A percentile compares a stretch with the other conserved stretches of the same genome.
Conservation (phyloP, 1,284 basidiomycete genomes). For the Ustilago loliicola region DNA sequence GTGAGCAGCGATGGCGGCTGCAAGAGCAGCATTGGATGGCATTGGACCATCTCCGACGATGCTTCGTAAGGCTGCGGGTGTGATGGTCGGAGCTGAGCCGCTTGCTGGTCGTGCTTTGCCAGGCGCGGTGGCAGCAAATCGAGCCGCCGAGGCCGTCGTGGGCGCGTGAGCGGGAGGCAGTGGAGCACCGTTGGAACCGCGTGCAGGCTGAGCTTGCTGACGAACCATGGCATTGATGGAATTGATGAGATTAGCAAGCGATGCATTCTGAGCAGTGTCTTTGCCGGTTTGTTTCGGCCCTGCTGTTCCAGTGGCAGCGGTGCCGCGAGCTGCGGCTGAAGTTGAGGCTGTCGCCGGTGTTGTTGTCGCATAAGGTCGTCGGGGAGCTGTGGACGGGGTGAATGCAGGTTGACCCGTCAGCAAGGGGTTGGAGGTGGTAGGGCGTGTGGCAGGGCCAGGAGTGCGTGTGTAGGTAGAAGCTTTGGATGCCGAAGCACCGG, state of each 20-base stretch:
- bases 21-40: constrained; percentile 52
- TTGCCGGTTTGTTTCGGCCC: constrained; percentile 9
- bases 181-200: constrained; percentile 48
- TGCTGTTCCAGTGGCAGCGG: neutral
- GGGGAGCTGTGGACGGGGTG: constrained; percentile 15
- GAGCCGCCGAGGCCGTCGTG: constrained; percentile 3
- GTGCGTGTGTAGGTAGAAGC: constrained; percentile 16
- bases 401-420: constrained; percentile 18
- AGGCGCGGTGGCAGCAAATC: neutral
- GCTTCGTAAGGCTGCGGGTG: constrained; percentile 36
- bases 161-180: constrained; percentile 33
- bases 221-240: constrained; percentile 47
- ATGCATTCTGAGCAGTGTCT: constrained; percentile 22
- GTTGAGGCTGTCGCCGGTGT: constrained; percentile 5
- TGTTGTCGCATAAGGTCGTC: constrained; percentile 12
- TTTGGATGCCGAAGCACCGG: constrained; percentile 11
- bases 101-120: constrained; percentile 16
- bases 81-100: constrained; percentile 18
- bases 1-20: constrained; percentile 49
- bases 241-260: constrained; percentile 40
- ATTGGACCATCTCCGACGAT: constrained; percentile 53
- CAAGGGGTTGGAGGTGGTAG: constrained; percentile 6
- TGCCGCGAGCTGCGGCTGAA: constrained; percentile 8
- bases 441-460: constrained; percentile 4
- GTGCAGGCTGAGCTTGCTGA: constrained; percentile 44